Conservation (phyloP, 345 rosid species). For the Populus pruinosa region DNA sequence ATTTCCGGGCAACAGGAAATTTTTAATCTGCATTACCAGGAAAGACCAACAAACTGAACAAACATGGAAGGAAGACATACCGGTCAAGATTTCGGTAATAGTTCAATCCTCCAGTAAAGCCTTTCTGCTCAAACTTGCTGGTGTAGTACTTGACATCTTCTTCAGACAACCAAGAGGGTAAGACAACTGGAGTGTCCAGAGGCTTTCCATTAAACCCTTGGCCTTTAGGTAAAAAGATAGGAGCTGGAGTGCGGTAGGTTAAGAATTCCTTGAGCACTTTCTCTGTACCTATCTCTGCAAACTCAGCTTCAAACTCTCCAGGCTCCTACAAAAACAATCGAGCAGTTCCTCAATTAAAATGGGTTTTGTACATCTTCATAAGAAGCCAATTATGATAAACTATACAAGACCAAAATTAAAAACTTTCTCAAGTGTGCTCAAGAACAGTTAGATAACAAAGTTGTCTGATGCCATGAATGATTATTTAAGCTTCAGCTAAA, state of each 20-base stretch:
- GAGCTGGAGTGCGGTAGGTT: constrained; percentile 5
- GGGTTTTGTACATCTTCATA: neutral
- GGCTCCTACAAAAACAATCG: constrained; percentile 6
- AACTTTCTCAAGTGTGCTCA: no score
- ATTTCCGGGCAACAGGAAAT: neutral
- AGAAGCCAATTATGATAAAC: no score
- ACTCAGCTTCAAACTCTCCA: constrained; percentile 16
- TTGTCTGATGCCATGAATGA: no score
- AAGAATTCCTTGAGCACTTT: constrained; percentile 8
- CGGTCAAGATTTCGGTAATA: constrained; percentile 19
- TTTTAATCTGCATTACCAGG: no score
- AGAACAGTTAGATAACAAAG: no score
- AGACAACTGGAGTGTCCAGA: constrained; percentile 10
- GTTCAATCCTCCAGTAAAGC: constrained; percentile 29
- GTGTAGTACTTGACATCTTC: constrained; percentile 27
- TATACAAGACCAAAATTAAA: no score
- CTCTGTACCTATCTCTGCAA: constrained; percentile 9
- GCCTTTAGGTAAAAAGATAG: constrained; percentile 12
- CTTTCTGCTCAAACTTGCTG: constrained; percentile 22
- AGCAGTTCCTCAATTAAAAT: neutral
- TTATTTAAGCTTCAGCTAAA: no score
- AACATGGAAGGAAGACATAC: constrained; percentile 3
- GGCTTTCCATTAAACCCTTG: constrained; percentile 17
- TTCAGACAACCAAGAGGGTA: constrained; percentile 30
- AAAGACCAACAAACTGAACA: neutral